Base-by-base conservation (phyloP, 2,329 filamentous ascomycete genomes). In the Rutstroemia sp. region DNA sequence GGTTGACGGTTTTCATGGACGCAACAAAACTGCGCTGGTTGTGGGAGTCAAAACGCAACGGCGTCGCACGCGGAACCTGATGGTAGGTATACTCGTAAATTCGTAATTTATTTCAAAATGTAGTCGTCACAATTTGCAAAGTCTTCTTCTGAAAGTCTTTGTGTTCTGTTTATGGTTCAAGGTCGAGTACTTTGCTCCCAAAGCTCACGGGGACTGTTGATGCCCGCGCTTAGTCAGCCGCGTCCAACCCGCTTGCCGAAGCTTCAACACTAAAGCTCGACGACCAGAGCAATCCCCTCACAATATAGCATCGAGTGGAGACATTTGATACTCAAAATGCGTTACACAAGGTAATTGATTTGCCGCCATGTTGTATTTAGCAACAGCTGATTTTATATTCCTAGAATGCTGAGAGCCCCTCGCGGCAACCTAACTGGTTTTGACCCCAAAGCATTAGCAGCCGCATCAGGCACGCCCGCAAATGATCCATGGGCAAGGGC, bases 381-480 rank as follows among this genome's bases (percentile, higher is more conserved):
- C 25, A 45, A 54, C 50, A 27, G 39, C 61, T 67, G 55, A 66
- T 46, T 47, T 51, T 54, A 37, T 41, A 27, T 42, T 10, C 16
- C 23, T 45, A 70, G 68, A 60, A 58, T 69, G 56, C 61, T 69
- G 62, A 73, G 73, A 64, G 64, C 66, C 21, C 60, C 65, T 54
- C 61, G 63, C 77, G 79, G 82, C 70, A 91, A 90, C 80, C 83
- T 95, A 74, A 96, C 92, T 68, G 92, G 92, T 75, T 97, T 97
- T 80, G 87, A 94, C 77, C 80, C 90, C 69, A 83, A 83, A 71
- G 87, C 89, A 74, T 86, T 92, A 74, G 88, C 84, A 71, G 83
- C 82, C 62, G 79, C 91, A 47, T 78, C 88, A 65, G 82, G 83
- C 62, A 79, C 75, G 64, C 76, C 76, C 59, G 79, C 78, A 44